A percentile compares a stretch with the other conserved stretches of the same genome.
phyloP scores from a whole-genome alignment of 306 rosid genomes.

The Trifolium dubium region DNA sequence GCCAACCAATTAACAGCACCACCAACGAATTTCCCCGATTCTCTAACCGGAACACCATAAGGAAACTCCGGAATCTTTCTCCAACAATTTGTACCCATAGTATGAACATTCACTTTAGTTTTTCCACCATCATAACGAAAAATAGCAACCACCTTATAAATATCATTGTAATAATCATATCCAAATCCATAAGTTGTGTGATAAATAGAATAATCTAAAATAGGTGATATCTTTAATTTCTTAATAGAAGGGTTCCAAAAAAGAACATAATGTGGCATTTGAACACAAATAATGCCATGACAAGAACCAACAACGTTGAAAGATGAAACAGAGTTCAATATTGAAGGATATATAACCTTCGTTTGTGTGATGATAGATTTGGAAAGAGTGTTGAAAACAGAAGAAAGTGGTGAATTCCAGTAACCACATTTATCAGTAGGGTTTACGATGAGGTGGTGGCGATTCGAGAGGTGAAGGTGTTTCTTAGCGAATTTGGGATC shows the following conservation, averaged over 20 bases:
- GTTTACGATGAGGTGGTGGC: not conserved
- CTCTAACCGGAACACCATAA: not conserved
- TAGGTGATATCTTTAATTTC: not conserved
- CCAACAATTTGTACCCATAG: conserved; percentile 34
- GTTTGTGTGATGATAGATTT: not conserved
- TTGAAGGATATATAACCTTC: not conserved
- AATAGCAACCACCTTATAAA: too few species aligned
- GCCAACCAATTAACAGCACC: conserved; percentile 46
- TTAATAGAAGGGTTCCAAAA: not conserved
- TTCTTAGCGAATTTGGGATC: not conserved
- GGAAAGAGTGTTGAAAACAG: not conserved
- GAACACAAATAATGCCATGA: not conserved
- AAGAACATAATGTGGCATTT: not conserved
- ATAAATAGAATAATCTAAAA: not conserved
- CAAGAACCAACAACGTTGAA: not conserved
- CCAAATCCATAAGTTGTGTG: not conserved
- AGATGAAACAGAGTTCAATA: not conserved
- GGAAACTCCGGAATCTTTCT: conserved; percentile 30
- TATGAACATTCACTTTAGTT: conserved; percentile 20
- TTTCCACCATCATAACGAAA: not conserved
- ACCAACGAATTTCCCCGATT: conserved; percentile 36
- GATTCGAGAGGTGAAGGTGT: not conserved
- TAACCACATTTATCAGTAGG: not conserved
- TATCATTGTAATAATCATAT: too few species aligned
- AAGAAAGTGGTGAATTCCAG: not conserved